These are phyloP conservation scores for Leccinum boreale DNA, from an alignment of 768 basidiomycete species.

Conservation along the genomic window DNA sequence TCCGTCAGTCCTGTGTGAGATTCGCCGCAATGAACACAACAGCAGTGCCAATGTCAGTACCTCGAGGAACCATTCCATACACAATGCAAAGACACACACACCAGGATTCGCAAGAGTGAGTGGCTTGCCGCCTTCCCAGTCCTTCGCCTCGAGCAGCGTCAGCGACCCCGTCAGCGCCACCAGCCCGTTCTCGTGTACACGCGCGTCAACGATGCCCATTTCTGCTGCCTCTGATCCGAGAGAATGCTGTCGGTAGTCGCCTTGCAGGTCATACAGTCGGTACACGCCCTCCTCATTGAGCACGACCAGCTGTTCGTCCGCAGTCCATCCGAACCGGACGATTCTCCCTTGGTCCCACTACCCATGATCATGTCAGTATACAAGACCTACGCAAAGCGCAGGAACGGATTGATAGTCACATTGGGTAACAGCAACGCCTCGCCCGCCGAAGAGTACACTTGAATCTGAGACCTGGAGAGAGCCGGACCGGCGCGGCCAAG, in stretches of 20 bases:
- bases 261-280: slow-evolving; percentile 83
- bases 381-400: neutral
- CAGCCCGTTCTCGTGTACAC: slow-evolving; percentile 82
- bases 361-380: slow-evolving; percentile 14
- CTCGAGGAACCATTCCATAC: slow-evolving; percentile 1
- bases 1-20: slow-evolving; percentile 58
- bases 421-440: slow-evolving; percentile 63
- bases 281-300: slow-evolving; percentile 92
- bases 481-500: slow-evolving; percentile 56
- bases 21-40: neutral
- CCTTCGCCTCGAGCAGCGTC: slow-evolving; percentile 80
- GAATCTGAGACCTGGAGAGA: slow-evolving; percentile 76
- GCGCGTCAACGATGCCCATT: slow-evolving; percentile 79
- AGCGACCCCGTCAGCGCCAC: slow-evolving; percentile 80
- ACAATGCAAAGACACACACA: slow-evolving; percentile 40
- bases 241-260: slow-evolving; percentile 82
- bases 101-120: slow-evolving; percentile 72
- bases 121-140: slow-evolving; percentile 79
- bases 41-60: neutral
- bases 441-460: slow-evolving; percentile 85
- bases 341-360: slow-evolving; percentile 93
- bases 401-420: slow-evolving; percentile 48
- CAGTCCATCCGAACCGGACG: slow-evolving; percentile 79
- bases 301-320: slow-evolving; percentile 77
- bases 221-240: slow-evolving; percentile 81